phyloP scores from a whole-genome alignment of 2,329 filamentous ascomycete species.

The Corniculantispora saksenae region DNA sequence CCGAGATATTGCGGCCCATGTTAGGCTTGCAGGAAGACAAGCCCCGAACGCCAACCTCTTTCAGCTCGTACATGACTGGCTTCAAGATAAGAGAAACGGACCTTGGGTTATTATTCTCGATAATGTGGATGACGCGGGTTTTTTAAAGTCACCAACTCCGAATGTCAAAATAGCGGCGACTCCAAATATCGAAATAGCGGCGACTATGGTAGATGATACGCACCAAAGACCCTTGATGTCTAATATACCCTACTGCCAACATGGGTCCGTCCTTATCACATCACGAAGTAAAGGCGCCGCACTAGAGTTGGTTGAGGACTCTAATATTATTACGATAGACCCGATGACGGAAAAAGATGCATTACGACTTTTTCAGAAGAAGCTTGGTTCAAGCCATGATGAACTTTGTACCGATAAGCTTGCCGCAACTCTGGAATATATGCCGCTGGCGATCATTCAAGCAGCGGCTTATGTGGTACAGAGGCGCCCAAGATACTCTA shows the following conservation, averaged over 20 bases:
- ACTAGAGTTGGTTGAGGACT: constrained; percentile 19
- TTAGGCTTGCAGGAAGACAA: constrained; percentile 32
- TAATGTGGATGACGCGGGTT: constrained; percentile 24
- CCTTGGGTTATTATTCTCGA: constrained; percentile 28
- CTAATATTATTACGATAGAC: constrained; percentile 19
- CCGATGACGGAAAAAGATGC: constrained; percentile 22
- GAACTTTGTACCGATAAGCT: constrained; percentile 31
- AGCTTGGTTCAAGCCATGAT: constrained; percentile 28
- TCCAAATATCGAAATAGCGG: neutral
- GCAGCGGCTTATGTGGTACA: too few relatives aligned
- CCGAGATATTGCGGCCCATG: constrained; percentile 34
- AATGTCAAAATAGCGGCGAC: too few relatives aligned
- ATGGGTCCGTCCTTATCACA: too few relatives aligned
- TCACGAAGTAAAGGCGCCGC: constrained; percentile 19
- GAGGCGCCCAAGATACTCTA: constrained; percentile 25
- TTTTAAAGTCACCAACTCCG: neutral
- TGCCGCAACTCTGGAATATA: too few relatives aligned
- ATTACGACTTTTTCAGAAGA: constrained; percentile 23
- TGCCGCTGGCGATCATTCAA: too few relatives aligned
- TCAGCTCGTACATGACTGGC: constrained; percentile 32
- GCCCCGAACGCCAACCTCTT: constrained; percentile 35
- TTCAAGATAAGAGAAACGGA: constrained; percentile 26
- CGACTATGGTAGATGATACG: too few relatives aligned
- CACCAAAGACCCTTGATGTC: neutral
- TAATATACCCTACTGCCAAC: constrained; percentile 22